Evolutionary conservation across 2,329 filamentous ascomycete genomes (phyloP).

Genomic region (Cytospora mali): DNA sequence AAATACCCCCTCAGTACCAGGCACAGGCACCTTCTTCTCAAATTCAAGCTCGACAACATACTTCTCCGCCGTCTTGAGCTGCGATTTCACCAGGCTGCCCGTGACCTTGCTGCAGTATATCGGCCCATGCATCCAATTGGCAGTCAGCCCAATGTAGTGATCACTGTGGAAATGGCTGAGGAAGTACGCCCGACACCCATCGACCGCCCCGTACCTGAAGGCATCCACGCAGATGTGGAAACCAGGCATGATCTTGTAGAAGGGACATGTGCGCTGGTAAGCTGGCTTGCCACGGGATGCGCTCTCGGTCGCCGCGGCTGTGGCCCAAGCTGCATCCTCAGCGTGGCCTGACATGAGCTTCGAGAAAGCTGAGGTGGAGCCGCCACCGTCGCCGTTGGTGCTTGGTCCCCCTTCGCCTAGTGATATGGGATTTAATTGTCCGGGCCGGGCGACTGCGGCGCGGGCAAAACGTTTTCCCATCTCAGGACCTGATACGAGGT

Average conservation of each 20-base stretch:
- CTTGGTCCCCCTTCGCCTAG: constrained; percentile 42
- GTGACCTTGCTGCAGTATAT: constrained; percentile 97
- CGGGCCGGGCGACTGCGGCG: constrained; percentile 72
- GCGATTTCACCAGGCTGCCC: constrained; percentile 82
- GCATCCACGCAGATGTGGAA: constrained; percentile 94
- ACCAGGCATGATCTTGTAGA: constrained; percentile 97
- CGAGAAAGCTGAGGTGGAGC: constrained; percentile 74
- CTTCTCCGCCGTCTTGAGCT: constrained; percentile 81
- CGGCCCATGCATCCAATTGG: constrained; percentile 87
- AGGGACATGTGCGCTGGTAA: constrained; percentile 89
- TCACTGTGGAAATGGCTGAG: constrained; percentile 98
- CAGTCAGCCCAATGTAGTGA: constrained; percentile 89
- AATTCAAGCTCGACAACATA: constrained; percentile 87
- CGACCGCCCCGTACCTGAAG: constrained; percentile 90
- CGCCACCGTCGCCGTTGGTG: constrained; percentile 34
- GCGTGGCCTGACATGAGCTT: constrained; percentile 92
- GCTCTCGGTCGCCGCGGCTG: constrained; percentile 77
- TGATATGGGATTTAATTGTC: constrained; percentile 77
- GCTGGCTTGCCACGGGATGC: constrained; percentile 82
- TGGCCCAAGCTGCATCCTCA: constrained; percentile 88
- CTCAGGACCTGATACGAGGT: constrained; percentile 41
- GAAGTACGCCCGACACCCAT: constrained; percentile 93
- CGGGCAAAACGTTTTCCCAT: constrained; percentile 64
- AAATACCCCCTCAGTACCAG: constrained; percentile 76
- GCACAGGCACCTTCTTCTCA: constrained; percentile 76